Evolutionary conservation across 148 eudicot genomes (phyloP), one percentile per base, ranked within the genome.

Genomic region (Rheum nobile): DNA sequence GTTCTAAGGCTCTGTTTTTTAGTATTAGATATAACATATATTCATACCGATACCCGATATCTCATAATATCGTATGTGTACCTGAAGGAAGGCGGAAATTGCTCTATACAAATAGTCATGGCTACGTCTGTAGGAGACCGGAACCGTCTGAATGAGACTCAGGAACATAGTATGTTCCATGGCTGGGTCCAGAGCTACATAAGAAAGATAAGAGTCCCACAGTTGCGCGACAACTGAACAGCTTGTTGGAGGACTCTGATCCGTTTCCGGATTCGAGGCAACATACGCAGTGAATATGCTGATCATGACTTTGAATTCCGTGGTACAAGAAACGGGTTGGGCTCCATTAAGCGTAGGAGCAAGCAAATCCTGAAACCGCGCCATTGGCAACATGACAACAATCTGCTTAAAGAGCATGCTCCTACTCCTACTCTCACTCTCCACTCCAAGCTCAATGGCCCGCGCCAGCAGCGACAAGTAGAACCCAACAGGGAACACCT

Each of bases 91-190:
- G 24, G 80, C 76, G 72, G 80, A 83, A 72, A 92, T 65, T 34
- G 97, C 94, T 79, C 52, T 80, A 79, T 95, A 95, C 47, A 95
- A 86, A 85, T 83, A 83, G 78, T 90, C 97, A 72, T 95, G 99
- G 70, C 76, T 86, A 39, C 83, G 85, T 79, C 99, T 85, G 80
- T 75, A 83, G 4, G 87, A 85, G 10, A 76, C 13, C 4, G 97
- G 99, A 50, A 95, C 82, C 0, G 52, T 78, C 80, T 95, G 94
- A 61, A 92, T 75, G 55, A 95, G 96, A 32, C 76, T 78, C 84
- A 81, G 76, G 81, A 95, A 87, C 73, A 84, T 86, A 68, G 77
- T 77, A 1, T 76, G 74, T 7, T 52, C 78, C 85, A 90, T 75
- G 52, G 76, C 75, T 4, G 87, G 73, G 74, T 92, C 89, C 24